Base-by-base conservation (phyloP, 805 yeast genomes). In the Dipodascopsis uninucleata region DNA sequence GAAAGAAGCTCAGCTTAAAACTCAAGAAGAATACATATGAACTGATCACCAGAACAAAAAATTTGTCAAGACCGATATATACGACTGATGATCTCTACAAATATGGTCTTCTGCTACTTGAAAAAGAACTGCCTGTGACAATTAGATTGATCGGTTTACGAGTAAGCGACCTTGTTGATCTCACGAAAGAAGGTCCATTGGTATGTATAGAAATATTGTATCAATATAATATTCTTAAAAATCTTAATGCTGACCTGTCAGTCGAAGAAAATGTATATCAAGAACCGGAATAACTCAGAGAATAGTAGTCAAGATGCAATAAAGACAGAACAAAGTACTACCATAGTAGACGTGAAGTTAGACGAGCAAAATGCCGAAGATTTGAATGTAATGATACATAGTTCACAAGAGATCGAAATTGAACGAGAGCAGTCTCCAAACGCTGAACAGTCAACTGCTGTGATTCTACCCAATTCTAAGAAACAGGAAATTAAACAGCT, bases 131-230 rank as follows among this genome's bases (percentile, higher is more conserved):
- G 42, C 61, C 60, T 14, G n/a, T 58, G 5, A 35, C 35, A 8
- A 40, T 55, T 5, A 47, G 61, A n/a, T 38, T 58, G 28, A 45
- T 58, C 20, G 61, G 61, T 5, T 33, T 58, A 14, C 33, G 57
- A 36, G 14, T 52, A 17, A 52, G 53, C 4, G 51, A 48, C n/a
- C 28, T 55, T 25, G 55, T 40, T 9, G 47, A 44, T 28, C 20
- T 44, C n/a, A 39, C 28, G 24, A 36, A 40, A 7, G 55, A 45
- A 28, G 52, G 50, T 4, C 55, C 49, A 10, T 24, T 52, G 53
- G 50, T 43, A 37, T 9, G 43, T 21, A 5, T 16, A 42, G 12
- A 39, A 9, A 22, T 10, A 21, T 33, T 33, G 25, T 9, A n/a
- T 14, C 16, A 31, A 23, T 25, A 22, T 7, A 31, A 31, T 18